These are phyloP conservation scores for Atkinsonella hypoxylon DNA, from an alignment of 2,329 filamentous ascomycete genomes.

Conservation along the genomic window DNA sequence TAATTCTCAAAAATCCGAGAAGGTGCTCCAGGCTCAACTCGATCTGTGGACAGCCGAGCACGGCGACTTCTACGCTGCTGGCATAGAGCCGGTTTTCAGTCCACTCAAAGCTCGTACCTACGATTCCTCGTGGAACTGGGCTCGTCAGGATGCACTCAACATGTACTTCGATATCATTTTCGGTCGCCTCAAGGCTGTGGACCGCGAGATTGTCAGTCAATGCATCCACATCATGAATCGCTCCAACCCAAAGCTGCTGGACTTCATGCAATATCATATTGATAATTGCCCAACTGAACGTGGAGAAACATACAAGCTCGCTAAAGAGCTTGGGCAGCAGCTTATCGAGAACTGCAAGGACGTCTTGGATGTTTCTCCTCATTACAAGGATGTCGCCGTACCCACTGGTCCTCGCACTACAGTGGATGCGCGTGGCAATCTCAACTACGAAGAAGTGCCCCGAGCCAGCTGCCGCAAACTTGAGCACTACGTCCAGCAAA, in stretches of 20 bases:
- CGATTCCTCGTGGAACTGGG: slow-evolving; percentile 99
- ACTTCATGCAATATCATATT: slow-evolving; percentile 99
- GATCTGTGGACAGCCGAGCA: slow-evolving; percentile 94
- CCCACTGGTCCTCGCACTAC: slow-evolving; percentile 87
- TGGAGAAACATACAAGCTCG: slow-evolving; percentile 95
- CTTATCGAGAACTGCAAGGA: slow-evolving; percentile 98
- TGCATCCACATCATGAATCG: slow-evolving; percentile 99
- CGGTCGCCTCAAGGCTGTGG: slow-evolving; percentile 80
- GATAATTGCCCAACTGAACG: slow-evolving; percentile 96
- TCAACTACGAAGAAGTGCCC: slow-evolving; percentile 82
- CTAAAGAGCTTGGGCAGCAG: slow-evolving; percentile 84
- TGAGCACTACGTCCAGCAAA: slow-evolving; percentile 96
- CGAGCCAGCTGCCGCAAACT: slow-evolving; percentile 87
- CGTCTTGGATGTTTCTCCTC: slow-evolving; percentile 68
- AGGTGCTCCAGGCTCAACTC: slow-evolving; percentile 80
- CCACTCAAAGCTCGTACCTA: slow-evolving; percentile 90
- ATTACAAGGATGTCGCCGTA: slow-evolving; percentile 90
- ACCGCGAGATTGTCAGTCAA: slow-evolving; percentile 95
- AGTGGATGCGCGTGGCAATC: slow-evolving; percentile 84
- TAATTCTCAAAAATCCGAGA: slow-evolving; percentile 71
- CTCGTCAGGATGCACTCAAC: slow-evolving; percentile 86
- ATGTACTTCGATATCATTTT: slow-evolving; percentile 99
- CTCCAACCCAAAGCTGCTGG: slow-evolving; percentile 85
- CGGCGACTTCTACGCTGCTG: slow-evolving; percentile 88
- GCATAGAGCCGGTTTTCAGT: slow-evolving; percentile 90